Conservation (phyloP, 2,329 filamentous ascomycete genomes). For the Aspergillus floridensis region DNA sequence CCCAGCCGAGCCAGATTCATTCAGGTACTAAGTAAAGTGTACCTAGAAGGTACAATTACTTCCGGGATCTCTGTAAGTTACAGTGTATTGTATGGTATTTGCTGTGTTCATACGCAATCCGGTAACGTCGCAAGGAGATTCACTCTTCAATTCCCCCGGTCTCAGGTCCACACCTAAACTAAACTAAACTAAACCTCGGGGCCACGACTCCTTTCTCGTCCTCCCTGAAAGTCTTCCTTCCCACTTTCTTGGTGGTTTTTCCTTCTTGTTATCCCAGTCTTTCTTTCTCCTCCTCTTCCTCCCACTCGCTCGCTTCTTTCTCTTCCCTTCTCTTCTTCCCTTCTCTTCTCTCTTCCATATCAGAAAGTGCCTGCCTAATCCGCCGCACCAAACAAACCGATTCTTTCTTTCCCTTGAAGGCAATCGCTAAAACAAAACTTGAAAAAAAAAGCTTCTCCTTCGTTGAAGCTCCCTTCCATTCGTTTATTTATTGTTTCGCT, state of each 20-base stretch:
- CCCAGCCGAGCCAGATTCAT: not conserved
- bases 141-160: slow-evolving; percentile 5
- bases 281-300: slow-evolving; percentile 14
- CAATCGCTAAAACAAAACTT: slow-evolving; percentile 3
- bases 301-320: slow-evolving; percentile 41
- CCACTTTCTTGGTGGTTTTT: slow-evolving; percentile 17
- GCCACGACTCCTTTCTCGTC: slow-evolving; percentile 32
- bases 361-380: slow-evolving; percentile 32
- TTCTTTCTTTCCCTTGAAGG: slow-evolving; percentile 14
- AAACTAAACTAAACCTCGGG: slow-evolving; percentile 14
- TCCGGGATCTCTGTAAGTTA: not conserved
- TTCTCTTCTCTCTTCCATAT: slow-evolving; percentile 19
- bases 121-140: slow-evolving; percentile 20
- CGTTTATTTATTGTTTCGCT: slow-evolving; percentile 18
- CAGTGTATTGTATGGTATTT: not conserved
- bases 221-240: slow-evolving; percentile 25
- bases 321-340: slow-evolving; percentile 23
- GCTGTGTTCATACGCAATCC: slow-evolving; percentile 8
- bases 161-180: slow-evolving; percentile 22
- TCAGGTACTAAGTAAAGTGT: not conserved
- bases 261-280: slow-evolving; percentile 15
- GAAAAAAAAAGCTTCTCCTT: slow-evolving; percentile 30
- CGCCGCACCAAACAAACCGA: slow-evolving; percentile 19
- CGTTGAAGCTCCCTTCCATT: slow-evolving; percentile 37
- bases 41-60: too few species aligned